Conservation (phyloP, 1,284 basidiomycete genomes). For the Cryptococcus deneoformans region DNA sequence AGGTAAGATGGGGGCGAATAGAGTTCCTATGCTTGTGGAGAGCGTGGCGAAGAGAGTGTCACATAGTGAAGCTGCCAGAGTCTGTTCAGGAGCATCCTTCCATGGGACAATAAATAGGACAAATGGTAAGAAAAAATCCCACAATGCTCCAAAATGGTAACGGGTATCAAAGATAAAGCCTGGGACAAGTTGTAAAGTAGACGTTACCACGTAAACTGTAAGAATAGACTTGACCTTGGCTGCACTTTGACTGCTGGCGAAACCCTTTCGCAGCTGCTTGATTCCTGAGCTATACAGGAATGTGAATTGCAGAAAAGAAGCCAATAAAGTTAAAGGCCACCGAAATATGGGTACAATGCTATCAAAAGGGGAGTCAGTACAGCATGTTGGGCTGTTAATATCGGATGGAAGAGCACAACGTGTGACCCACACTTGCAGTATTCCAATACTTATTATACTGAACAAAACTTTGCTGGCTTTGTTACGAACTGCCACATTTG, state of each 20-base stretch:
- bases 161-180: constrained; percentile 27
- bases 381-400: no score
- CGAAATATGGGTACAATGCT: constrained; percentile 33
- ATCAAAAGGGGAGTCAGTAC: background rate
- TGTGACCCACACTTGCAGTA: constrained; percentile 27
- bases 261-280: constrained; percentile 20
- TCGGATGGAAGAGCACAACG: no score
- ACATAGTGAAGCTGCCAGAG: constrained; percentile 26
- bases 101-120: constrained; percentile 25
- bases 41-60: constrained; percentile 19
- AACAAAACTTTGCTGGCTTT: constrained; percentile 29
- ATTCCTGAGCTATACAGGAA: constrained; percentile 30
- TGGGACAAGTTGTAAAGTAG: constrained; percentile 29
- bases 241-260: constrained; percentile 13
- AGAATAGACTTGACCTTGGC: constrained; percentile 26
- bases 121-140: constrained; percentile 32
- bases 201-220: constrained; percentile 20
- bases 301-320: constrained; percentile 20
- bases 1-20: background rate
- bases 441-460: constrained; percentile 19
- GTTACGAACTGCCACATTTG: constrained; percentile 12
- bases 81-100: constrained; percentile 22
- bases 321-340: constrained; percentile 25
- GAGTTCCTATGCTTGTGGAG: background rate
- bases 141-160: constrained; percentile 37